phyloP scores from a whole-genome alignment of 371 early-diverging fungal genomes.

The Globomyces sp. region DNA sequence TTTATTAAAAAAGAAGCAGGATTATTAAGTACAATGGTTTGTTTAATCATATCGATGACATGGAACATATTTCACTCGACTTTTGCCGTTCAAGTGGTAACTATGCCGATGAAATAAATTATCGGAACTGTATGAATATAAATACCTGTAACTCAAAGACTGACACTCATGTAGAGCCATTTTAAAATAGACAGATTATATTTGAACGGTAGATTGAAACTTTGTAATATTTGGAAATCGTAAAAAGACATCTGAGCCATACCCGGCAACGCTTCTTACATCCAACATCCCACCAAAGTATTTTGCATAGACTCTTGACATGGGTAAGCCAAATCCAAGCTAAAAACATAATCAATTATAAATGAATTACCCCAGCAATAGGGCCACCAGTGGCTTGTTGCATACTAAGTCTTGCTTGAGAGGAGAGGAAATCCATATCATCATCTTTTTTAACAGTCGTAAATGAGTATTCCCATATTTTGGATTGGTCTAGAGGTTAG shows the following conservation, averaged over 20 bases:
- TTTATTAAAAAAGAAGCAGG: too few species aligned
- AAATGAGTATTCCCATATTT: slow-evolving; percentile 89
- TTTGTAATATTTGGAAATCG: slow-evolving; percentile 69
- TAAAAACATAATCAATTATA: slow-evolving; percentile 9
- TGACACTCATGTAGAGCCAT: too few species aligned
- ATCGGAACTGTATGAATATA: too few species aligned
- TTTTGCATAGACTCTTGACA: slow-evolving; percentile 86
- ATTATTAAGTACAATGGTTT: too few species aligned
- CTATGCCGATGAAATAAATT: too few species aligned
- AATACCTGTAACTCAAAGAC: too few species aligned
- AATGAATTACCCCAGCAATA: slow-evolving; percentile 50
- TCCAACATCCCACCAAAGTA: slow-evolving; percentile 94
- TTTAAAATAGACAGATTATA: too few species aligned
- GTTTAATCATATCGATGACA: too few species aligned
- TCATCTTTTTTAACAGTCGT: slow-evolving; percentile 74
- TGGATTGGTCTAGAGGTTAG: slow-evolving; percentile 52
- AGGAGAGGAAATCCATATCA: slow-evolving; percentile 39
- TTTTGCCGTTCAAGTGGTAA: too few species aligned
- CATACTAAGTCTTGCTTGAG: slow-evolving; percentile 64
- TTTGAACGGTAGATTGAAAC: neutral
- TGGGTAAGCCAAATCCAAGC: slow-evolving; percentile 79
- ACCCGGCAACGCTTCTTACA: slow-evolving; percentile 78
- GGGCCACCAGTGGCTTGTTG: slow-evolving; percentile 85
- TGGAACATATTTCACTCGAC: too few species aligned
- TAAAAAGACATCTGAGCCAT: slow-evolving; percentile 93